A percentile compares a stretch with the other conserved stretches of the same genome.
Conservation (phyloP, 345 rosid genomes). For the Eucalyptus urophylla region DNA sequence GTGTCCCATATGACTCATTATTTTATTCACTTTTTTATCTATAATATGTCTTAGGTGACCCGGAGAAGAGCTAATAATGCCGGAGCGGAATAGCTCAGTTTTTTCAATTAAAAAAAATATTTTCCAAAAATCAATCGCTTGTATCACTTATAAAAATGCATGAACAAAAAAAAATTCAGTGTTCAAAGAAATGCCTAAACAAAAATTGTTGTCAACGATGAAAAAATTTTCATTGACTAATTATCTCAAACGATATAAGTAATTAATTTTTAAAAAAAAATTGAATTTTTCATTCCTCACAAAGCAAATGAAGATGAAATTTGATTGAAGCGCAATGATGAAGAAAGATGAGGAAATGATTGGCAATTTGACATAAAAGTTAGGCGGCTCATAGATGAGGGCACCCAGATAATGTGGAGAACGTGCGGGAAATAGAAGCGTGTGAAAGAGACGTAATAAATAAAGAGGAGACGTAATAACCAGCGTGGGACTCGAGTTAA, state of each 20-base stretch:
- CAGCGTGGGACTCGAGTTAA: neutral
- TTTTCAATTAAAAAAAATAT: neutral
- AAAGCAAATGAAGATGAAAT: neutral
- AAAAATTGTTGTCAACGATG: neutral
- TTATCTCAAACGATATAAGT: neutral
- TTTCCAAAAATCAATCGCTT: neutral
- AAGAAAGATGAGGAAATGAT: neutral
- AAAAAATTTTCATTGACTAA: neutral
- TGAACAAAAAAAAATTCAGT: neutral
- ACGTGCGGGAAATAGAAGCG: neutral
- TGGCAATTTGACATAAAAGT: neutral
- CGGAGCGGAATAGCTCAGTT: neutral
- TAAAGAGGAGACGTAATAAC: neutral
- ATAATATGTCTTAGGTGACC: neutral
- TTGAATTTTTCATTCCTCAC: neutral
- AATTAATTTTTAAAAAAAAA: neutral
- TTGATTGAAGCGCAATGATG: neutral
- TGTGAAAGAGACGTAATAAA: neutral
- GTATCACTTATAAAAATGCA: neutral
- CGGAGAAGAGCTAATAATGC: neutral
- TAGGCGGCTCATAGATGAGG: neutral
- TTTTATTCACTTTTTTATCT: neutral
- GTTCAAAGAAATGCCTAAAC: fast-evolving
- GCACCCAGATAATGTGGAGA: neutral
- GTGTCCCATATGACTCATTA: neutral